Conservation (phyloP, 805 yeast species). For the Nakazawaea molendinolei region DNA sequence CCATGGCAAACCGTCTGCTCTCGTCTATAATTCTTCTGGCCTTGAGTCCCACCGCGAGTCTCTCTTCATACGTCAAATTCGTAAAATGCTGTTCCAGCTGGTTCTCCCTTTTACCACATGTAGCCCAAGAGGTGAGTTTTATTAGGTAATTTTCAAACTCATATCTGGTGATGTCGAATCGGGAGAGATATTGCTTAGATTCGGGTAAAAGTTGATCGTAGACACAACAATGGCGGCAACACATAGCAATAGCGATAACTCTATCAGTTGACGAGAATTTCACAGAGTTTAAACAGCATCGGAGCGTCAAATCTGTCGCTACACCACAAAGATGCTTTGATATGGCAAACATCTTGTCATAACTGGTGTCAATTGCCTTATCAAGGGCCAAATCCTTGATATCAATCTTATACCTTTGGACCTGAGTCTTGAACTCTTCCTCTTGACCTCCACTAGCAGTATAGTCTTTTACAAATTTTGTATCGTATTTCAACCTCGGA, state of each 20-base stretch:
- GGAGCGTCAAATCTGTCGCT: slow-evolving; percentile 81
- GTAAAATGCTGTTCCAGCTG: slow-evolving; percentile 34
- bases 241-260: slow-evolving; percentile 81
- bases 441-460: slow-evolving; percentile 5
- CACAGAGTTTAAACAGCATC: slow-evolving; percentile 30
- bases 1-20: slow-evolving; percentile 51
- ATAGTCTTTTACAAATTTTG: slow-evolving; percentile 53
- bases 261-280: slow-evolving; percentile 13
- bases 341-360: slow-evolving; percentile 41
- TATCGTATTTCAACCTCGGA: slow-evolving; percentile 73
- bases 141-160: slow-evolving; percentile 34
- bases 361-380: slow-evolving; percentile 27
- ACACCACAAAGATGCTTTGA: slow-evolving; percentile 93
- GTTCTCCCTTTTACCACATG: slow-evolving; percentile 45
- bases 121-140: slow-evolving; percentile 84
- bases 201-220: slow-evolving; percentile 46
- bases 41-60: slow-evolving; percentile 55
- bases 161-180: slow-evolving; percentile 22
- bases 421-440: slow-evolving; percentile 19
- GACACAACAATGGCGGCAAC: slow-evolving; percentile 83
- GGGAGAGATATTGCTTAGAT: slow-evolving; percentile 33
- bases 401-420: slow-evolving; percentile 60
- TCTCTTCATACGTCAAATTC: slow-evolving; percentile 36
- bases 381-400: slow-evolving; percentile 66
- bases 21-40: slow-evolving; percentile 75